Evolutionary conservation across 805 yeast genomes (phyloP), one percentile per base, ranked within the genome.

Genomic region (Kodamaea neixiangensis): DNA sequence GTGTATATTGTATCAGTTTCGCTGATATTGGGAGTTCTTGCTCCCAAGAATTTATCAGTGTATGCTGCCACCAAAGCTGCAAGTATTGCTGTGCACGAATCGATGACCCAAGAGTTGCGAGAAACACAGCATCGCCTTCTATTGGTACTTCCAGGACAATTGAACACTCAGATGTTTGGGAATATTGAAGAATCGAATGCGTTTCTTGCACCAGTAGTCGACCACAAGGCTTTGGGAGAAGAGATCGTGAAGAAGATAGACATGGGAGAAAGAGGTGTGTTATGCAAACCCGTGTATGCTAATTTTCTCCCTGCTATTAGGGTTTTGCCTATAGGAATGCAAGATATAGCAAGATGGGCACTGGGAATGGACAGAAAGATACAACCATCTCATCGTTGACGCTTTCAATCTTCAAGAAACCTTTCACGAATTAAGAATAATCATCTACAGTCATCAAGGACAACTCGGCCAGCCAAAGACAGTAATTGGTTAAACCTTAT

Each of bases 1-100:
- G 58, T 75, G 1, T 76, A 67, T 43, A 57, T 81, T 3, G 72
- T 80, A 14, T 63, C 75, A 2, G 59, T 81, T 7, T 67, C 81
- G 3, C 79, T 83, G 0, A 69, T 79, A 0, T 58, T 81, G 22
- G 84, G 82, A 2, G 60, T 67, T 5, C 63, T 81, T 7, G 81
- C 81, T 2, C 84, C 86, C 0, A 65, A 59, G 46, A 71, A 76
- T 40, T 64, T 81, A 11, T 73, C 81, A 9, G 54, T 75, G 3
- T 81, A 81, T 59, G 67, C 81, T 1, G 79, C 80, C 1, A 66
- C 81, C 6, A 81, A 81, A 52, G 77, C 81, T 1, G 77, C 81
- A 0, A 52, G 69, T 19, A 59, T 70, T 9, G 75, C 72, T 55
- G 53, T 77, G 7, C 76, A 78, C 54, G 83, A 80, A 54, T 68